Evolutionary conservation across 2,329 filamentous ascomycete genomes (phyloP), one percentile per base, ranked within the genome.

Genomic region (Clarireedia monteithiana): DNA sequence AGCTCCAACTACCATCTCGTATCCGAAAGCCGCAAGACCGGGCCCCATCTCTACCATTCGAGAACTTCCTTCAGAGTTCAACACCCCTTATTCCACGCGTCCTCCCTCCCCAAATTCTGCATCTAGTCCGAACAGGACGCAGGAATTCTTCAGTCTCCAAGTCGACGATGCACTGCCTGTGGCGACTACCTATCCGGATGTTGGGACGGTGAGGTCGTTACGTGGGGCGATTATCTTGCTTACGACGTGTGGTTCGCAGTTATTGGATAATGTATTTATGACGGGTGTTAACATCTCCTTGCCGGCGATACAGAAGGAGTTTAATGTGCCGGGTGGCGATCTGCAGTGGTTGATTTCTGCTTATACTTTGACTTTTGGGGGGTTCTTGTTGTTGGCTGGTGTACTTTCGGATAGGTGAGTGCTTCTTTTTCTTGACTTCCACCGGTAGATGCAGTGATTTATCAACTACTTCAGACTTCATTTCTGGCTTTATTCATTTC

Each of bases 241-340:
- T 20, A 69, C 71, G 20, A 74, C 73, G 3, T 73, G 71, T 27
- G 72, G 72, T 46, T 71, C 72, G 6, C 73, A 74, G 48, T 67
- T 74, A 39, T 68, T 74, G 47, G 72, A 74, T 51, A 74, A 74
- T 58, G 70, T 74, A 15, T 74, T 74, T 59, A 74, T 74, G 71
- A 73, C 71, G 1, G 69, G 70, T 27, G 67, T 72, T 17, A 74
- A 74, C 46, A 72, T 74, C 53, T 70, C 71, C 2, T 57, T 74
- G 24, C 70, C 72, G 0, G 71, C 72, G 1, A 73, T 74, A 7
- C 71, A 74, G 48, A 63, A 68, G 20, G 70, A 71, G 36, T 72
- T 72, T 23, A 59, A 63, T 15, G 68, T 72, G 1, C 63, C 67
- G 36, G 64, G 61, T n/a, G 68, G 63, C 4, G 67, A 72, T 34